Conservation (phyloP, 805 yeast genomes). For the Pichia ethanolica region DNA sequence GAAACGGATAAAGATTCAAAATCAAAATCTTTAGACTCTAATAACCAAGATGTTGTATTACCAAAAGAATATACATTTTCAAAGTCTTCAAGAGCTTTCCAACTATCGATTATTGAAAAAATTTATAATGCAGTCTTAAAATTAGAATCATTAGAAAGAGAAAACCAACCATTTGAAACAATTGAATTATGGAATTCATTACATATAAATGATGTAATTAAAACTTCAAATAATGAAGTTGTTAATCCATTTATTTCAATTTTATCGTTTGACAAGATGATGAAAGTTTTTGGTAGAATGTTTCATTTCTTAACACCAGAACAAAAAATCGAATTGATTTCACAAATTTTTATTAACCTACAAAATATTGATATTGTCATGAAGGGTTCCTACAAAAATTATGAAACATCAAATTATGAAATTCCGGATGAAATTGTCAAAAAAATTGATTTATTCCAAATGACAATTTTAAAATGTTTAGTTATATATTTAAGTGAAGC, state of each 20-base stretch:
- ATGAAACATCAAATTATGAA: slow-evolving; percentile 33
- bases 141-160: slow-evolving; percentile 69
- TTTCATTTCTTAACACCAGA: slow-evolving; percentile 74
- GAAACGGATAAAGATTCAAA: slow-evolving; percentile 12
- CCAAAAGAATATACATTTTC: slow-evolving; percentile 28
- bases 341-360: slow-evolving; percentile 71
- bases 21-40: too few species aligned
- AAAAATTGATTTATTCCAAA: slow-evolving; percentile 69
- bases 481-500: slow-evolving; percentile 81
- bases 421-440: slow-evolving; percentile 48
- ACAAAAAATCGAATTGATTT: slow-evolving; percentile 69
- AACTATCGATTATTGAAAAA: slow-evolving; percentile 65
- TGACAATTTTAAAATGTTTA: slow-evolving; percentile 74
- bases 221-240: slow-evolving; percentile 41
- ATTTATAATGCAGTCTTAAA: slow-evolving; percentile 71
- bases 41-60: slow-evolving; percentile 15
- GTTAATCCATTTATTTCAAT: slow-evolving; percentile 79
- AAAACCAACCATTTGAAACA: slow-evolving; percentile 39
- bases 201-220: slow-evolving; percentile 58
- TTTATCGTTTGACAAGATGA: slow-evolving; percentile 77
- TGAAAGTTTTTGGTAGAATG: slow-evolving; percentile 81
- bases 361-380: slow-evolving; percentile 72
- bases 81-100: slow-evolving; percentile 40
- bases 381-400: slow-evolving; percentile 71
- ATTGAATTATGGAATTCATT: slow-evolving; percentile 68